Evolutionary conservation across 139 green algal genomes (phyloP), one percentile per base, ranked within the genome.

Genomic region (Chlorella sp.): DNA sequence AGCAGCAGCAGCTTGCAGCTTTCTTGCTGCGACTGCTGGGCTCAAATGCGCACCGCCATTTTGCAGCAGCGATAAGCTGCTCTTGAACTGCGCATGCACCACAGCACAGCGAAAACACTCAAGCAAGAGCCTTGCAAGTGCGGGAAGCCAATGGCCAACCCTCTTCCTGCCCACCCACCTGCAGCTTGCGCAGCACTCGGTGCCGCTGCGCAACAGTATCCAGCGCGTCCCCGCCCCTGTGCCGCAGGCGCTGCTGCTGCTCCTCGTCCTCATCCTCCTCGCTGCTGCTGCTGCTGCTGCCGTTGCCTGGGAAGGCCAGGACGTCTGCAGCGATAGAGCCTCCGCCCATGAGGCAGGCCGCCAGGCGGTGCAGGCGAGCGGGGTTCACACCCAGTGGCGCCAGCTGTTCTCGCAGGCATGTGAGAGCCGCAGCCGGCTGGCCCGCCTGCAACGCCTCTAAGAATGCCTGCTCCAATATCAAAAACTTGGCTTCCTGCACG

Each of bases 381-480:
- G 87, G 47, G 26, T 92, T 91, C 39, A 91, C 86, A 1, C 79
- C 71, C 63, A 92, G 84, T 23, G 87, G 85, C 34, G 89, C 83
- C 62, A 93, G 88, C 86, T 92, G 83, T 0, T 56, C 56, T 0
- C 90, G 78, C 63, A 93, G 82, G 60, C 69, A 83, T 23, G 36
- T 34, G 30, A 92, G 85, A 3, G 87, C 90, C 4, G 47, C 51
- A 0, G 36, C 17, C 15, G 76, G 70, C 74, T 95, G 88, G 0
- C 79, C 71, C 18, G 55, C 62, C 78, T 91, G 86, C 78, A 95
- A 80, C 1, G 85, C 84, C 82, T 95, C 91, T 25, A 94, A 34
- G 71, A 93, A 95, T 74, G 94, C 92, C 72, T 95, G 92, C 88
- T 93, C 87, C 73, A 93, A 85, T 26, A 95, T 87, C 16, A 93